Evolutionary conservation across 305 asterid species (phyloP).

Genomic region (Rubia balearica): DNA sequence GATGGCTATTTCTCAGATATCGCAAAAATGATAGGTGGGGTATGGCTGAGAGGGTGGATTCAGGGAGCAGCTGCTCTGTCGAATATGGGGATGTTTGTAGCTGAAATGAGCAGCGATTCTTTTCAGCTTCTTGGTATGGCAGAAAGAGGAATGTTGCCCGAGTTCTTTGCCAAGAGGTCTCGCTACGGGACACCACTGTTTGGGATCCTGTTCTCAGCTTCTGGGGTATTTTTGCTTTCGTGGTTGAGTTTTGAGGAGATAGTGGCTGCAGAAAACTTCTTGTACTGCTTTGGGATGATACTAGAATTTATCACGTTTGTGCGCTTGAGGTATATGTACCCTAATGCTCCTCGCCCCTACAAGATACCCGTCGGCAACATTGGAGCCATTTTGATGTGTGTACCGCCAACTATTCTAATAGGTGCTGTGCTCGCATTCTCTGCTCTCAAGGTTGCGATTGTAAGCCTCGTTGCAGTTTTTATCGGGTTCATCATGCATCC

Average conservation of each 20-base stretch:
- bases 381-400: conserved; percentile 49
- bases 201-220: conserved; percentile 73
- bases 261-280: conserved; percentile 67
- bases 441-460: conserved; percentile 35
- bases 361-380: conserved; percentile 57
- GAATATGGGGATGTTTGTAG: conserved; percentile 75
- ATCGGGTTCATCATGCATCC: conserved; percentile 58
- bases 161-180: conserved; percentile 64
- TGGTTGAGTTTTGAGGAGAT: conserved; percentile 81
- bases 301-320: conserved; percentile 60
- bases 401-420: conserved; percentile 58
- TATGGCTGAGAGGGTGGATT: conserved; percentile 77
- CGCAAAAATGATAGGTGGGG: conserved; percentile 62
- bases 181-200: conserved; percentile 61
- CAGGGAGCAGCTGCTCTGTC: conserved; percentile 78
- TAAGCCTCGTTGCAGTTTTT: conserved; percentile 47
- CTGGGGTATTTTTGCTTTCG: conserved; percentile 66
- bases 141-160: conserved; percentile 86
- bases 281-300: conserved; percentile 75
- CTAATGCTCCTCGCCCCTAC: conserved; percentile 50
- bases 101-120: conserved; percentile 86
- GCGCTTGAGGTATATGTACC: conserved; percentile 40
- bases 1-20: conserved; percentile 78
- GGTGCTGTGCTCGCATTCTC: conserved; percentile 54
- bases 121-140: conserved; percentile 95